Conservation (phyloP, 768 basidiomycete species). For the Suillus paluster region DNA sequence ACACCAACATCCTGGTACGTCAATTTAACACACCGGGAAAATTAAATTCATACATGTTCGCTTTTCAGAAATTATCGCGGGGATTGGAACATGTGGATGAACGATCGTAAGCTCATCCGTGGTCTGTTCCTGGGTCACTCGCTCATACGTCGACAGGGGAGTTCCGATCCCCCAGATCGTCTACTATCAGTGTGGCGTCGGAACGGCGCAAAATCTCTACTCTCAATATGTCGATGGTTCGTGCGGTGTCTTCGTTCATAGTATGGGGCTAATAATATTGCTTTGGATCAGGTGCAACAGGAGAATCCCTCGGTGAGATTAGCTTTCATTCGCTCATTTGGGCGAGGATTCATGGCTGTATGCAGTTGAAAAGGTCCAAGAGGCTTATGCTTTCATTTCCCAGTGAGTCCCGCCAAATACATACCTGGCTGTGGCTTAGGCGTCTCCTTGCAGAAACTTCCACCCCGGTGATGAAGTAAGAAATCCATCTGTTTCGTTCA, state of each 20-base stretch:
- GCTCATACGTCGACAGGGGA: slow-evolving; percentile 25
- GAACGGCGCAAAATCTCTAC: slow-evolving; percentile 59
- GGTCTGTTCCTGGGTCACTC: neutral
- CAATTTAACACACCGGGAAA: slow-evolving; percentile 1
- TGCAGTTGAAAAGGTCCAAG: slow-evolving; percentile 73
- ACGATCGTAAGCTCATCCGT: slow-evolving; percentile 33
- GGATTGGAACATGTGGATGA: slow-evolving; percentile 54
- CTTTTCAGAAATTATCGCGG: slow-evolving; percentile 54
- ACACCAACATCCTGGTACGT: slow-evolving; percentile 61
- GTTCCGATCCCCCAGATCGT: slow-evolving; percentile 62
- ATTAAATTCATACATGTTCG: neutral
- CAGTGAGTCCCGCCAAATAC: slow-evolving; percentile 53
- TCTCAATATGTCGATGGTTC: slow-evolving; percentile 64
- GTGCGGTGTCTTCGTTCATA: slow-evolving; percentile 8
- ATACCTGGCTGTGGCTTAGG: neutral
- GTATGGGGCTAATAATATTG: slow-evolving; percentile 8
- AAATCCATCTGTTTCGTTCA: neutral
- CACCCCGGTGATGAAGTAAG: slow-evolving; percentile 71
- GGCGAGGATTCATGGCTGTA: slow-evolving; percentile 9
- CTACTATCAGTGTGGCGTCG: slow-evolving; percentile 67
- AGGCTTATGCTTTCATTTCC: slow-evolving; percentile 80
- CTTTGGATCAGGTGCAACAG: slow-evolving; percentile 57
- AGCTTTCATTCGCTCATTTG: neutral
- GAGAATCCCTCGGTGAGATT: slow-evolving; percentile 58
- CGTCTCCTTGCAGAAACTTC: slow-evolving; percentile 56